Evolutionary conservation across 2,329 filamentous ascomycete genomes (phyloP).

Genomic region (Fusarium pseudograminearum): DNA sequence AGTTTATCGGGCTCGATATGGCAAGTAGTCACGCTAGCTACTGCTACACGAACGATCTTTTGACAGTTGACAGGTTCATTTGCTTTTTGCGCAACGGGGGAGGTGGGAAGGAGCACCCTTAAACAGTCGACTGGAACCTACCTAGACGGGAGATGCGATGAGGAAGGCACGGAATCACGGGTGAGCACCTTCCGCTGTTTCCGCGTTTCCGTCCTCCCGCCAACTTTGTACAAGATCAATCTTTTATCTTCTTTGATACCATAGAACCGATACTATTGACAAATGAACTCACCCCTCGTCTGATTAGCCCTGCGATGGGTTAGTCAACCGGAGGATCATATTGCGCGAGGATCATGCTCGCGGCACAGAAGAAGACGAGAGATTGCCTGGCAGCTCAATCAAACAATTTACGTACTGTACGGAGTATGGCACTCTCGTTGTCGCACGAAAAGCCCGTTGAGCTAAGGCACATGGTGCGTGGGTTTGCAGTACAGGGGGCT

Average conservation of each 20-base stretch:
- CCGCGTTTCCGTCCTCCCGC: slow-evolving; percentile 32
- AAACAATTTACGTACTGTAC: neutral
- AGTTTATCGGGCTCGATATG: slow-evolving; percentile 18
- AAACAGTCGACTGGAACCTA: neutral
- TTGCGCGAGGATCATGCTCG: slow-evolving; percentile 1
- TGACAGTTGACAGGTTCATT: slow-evolving; percentile 8
- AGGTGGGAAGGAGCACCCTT: slow-evolving; percentile 24
- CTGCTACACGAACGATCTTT: slow-evolving; percentile 11
- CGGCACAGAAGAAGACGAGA: slow-evolving; percentile 2
- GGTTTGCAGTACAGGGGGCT: slow-evolving; percentile 26
- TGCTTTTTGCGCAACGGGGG: slow-evolving; percentile 22
- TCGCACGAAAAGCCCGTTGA: slow-evolving; percentile 3
- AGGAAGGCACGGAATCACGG: slow-evolving; percentile 25
- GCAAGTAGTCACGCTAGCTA: neutral
- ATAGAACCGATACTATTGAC: neutral
- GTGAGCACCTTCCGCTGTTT: slow-evolving; percentile 21
- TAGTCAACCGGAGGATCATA: neutral
- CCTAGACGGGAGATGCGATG: neutral
- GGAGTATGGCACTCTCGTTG: slow-evolving; percentile 1
- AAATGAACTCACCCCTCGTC: neutral
- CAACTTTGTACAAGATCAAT: neutral
- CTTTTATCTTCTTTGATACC: neutral
- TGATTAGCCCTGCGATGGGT: neutral
- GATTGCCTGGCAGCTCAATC: slow-evolving; percentile 10
- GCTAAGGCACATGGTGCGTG: slow-evolving; percentile 29